phyloP scores from a whole-genome alignment of 345 rosid species.

The Mangifera indica region DNA sequence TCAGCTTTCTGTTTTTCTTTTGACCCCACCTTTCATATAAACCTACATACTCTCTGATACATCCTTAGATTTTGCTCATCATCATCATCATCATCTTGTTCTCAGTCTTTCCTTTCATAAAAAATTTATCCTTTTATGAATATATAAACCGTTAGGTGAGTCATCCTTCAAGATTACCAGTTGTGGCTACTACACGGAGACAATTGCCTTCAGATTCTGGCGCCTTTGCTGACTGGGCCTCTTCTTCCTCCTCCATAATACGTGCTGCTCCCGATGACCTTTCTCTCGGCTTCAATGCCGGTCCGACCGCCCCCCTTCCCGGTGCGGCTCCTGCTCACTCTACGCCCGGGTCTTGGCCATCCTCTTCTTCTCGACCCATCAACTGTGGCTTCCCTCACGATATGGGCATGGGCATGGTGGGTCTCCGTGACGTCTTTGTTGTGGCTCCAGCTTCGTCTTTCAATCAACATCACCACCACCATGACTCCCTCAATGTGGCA shows the following conservation, averaged over 20 bases:
- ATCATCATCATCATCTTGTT: neutral
- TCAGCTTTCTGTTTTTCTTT: slow-evolving; percentile 19
- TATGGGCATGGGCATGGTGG: slow-evolving; percentile 68
- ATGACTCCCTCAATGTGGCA: slow-evolving; percentile 30
- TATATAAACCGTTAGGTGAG: slow-evolving; percentile 11
- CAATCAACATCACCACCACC: slow-evolving; percentile 45
- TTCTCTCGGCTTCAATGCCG: slow-evolving; percentile 96
- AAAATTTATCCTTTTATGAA: neutral
- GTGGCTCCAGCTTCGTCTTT: slow-evolving; percentile 69
- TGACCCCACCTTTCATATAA: slow-evolving; percentile 32
- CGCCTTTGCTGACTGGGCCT: slow-evolving; percentile 89
- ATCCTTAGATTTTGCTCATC: slow-evolving; percentile 25
- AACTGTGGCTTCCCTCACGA: slow-evolving; percentile 65
- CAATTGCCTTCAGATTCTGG: slow-evolving; percentile 79
- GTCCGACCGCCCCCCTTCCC: slow-evolving; percentile 43
- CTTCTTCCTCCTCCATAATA: slow-evolving; percentile 51
- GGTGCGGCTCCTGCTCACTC: slow-evolving; percentile 34
- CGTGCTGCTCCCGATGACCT: slow-evolving; percentile 80
- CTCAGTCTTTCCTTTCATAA: neutral
- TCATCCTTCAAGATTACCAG: slow-evolving; percentile 27
- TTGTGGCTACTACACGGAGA: slow-evolving; percentile 98
- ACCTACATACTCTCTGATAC: slow-evolving; percentile 39
- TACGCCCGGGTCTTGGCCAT: slow-evolving; percentile 53
- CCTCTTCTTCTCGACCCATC: slow-evolving; percentile 37
- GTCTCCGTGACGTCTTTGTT: slow-evolving; percentile 66